phyloP scores from a whole-genome alignment of 768 basidiomycete species.

The Trametes punicea region DNA sequence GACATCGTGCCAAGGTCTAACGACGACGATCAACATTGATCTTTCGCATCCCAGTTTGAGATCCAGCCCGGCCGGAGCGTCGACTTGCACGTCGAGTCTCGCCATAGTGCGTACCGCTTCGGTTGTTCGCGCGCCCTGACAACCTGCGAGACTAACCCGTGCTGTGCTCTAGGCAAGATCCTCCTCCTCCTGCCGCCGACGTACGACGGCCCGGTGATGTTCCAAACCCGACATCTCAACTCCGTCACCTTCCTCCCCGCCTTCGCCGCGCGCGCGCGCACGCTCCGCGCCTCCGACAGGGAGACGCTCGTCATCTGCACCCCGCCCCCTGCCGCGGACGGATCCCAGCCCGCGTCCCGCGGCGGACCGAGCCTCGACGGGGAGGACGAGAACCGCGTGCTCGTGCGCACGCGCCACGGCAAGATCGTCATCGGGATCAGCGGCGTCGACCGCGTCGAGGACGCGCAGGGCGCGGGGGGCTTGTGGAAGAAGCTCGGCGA shows the following conservation, averaged over 20 bases:
- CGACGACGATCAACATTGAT: neutral
- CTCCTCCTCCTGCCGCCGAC: slow-evolving; percentile 21
- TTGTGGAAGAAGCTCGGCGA: slow-evolving; percentile 9
- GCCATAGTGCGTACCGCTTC: neutral
- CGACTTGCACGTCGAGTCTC: slow-evolving; percentile 15
- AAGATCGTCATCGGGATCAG: slow-evolving; percentile 21
- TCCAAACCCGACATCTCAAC: slow-evolving; percentile 4
- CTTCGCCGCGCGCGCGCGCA: slow-evolving; percentile 19
- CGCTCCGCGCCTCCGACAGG: slow-evolving; percentile 16
- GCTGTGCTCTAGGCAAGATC: slow-evolving; percentile 3
- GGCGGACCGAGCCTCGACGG: neutral
- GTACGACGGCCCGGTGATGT: slow-evolving; percentile 18
- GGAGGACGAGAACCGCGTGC: slow-evolving; percentile 6
- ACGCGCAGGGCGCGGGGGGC: neutral
- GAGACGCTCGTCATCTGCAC: slow-evolving; percentile 18
- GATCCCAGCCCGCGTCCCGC: neutral
- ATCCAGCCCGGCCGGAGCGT: slow-evolving; percentile 11
- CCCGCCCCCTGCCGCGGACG: neutral
- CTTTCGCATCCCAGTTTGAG: slow-evolving; percentile 1
- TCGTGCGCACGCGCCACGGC: slow-evolving; percentile 20
- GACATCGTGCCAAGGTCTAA: too few relatives aligned
- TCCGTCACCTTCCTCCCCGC: slow-evolving; percentile 19
- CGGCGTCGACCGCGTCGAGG: slow-evolving; percentile 17
- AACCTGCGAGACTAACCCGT: neutral
- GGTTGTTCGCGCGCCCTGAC: neutral